These are phyloP conservation scores for Vanrija sp. DNA, from an alignment of 1,284 basidiomycete genomes.

Conservation along the genomic window DNA sequence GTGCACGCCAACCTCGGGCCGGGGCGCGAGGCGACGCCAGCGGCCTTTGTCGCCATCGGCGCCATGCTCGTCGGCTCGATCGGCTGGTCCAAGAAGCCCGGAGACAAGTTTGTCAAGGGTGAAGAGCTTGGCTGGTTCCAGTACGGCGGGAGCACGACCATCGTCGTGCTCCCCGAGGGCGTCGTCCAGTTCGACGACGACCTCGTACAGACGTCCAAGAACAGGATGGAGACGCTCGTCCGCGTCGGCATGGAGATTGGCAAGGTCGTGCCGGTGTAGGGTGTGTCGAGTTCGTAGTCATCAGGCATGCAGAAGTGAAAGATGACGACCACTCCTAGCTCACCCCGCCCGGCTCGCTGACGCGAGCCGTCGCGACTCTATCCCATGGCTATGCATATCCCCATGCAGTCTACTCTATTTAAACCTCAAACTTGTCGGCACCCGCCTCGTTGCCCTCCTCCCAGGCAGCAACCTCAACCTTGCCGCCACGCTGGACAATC, in stretches of 20 bases:
- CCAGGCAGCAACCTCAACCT: constrained; percentile 54
- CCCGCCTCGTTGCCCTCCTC: constrained; percentile 52
- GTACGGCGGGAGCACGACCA: constrained; percentile 54
- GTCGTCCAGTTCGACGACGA: constrained; percentile 64
- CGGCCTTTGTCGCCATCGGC: constrained; percentile 46
- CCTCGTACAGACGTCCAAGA: constrained; percentile 58
- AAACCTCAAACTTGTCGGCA: constrained; percentile 31
- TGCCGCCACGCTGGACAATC: constrained; percentile 56
- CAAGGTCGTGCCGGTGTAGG: constrained; percentile 1
- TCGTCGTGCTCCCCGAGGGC: constrained; percentile 59
- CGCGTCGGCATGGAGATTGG: constrained; percentile 56
- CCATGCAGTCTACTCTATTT: constrained; percentile 13
- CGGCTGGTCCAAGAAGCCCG: constrained; percentile 47
- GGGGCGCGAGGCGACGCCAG: constrained; percentile 29
- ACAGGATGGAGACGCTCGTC: constrained; percentile 66
- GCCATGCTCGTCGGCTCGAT: constrained; percentile 57
- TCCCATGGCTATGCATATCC: constrained; percentile 2
- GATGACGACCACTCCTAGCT: no score
- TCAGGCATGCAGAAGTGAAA: neutral
- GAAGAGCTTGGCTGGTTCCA: constrained; percentile 55
- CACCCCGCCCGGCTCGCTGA: no score
- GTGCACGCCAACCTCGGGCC: constrained; percentile 47
- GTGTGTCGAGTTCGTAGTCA: no score
- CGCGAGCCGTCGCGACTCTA: neutral
- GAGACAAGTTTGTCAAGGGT: constrained; percentile 49